phyloP scores from a whole-genome alignment of 805 yeast species.

The Zygoascus flipseniorum region DNA sequence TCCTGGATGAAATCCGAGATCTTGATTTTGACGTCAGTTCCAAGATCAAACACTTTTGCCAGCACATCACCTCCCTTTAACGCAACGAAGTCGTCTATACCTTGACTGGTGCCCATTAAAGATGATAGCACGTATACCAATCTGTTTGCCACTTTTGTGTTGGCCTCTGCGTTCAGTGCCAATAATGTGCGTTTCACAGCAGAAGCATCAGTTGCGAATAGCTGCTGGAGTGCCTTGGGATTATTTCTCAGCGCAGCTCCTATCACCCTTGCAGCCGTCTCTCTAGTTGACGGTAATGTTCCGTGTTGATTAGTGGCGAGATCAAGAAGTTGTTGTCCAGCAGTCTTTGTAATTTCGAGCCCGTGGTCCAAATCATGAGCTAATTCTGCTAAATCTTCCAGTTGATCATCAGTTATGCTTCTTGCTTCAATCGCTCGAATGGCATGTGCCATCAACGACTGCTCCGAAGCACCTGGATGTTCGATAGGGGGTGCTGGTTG shows the following conservation, averaged over 20 bases:
- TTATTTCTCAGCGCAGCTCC: constrained; percentile 70
- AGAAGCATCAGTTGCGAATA: constrained; percentile 4
- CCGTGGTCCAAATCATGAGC: constrained; percentile 59
- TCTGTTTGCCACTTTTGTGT: constrained; percentile 12
- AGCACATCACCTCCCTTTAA: constrained; percentile 1
- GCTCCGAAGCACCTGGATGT: neutral
- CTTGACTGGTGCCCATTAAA: constrained; percentile 14
- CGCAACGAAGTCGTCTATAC: constrained; percentile 11
- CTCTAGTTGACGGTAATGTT: constrained; percentile 26
- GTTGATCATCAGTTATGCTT: constrained; percentile 19
- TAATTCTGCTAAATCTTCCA: constrained; percentile 43
- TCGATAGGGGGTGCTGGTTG: neutral
- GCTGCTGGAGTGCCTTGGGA: constrained; percentile 38
- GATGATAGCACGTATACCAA: constrained; percentile 21
- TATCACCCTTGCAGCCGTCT: constrained; percentile 49
- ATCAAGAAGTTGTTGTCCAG: constrained; percentile 17
- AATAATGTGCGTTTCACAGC: constrained; percentile 1
- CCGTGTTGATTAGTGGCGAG: neutral
- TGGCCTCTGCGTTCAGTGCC: constrained; percentile 11
- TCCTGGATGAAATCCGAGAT: constrained; percentile 5
- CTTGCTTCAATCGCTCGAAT: neutral
- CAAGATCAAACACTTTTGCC: neutral
- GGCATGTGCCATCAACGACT: neutral
- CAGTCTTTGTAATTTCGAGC: constrained; percentile 30
- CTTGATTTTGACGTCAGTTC: constrained; percentile 3